These are phyloP conservation scores for Marsdenia floribunda DNA, from an alignment of 257 asterid genomes.

Conservation along the genomic window DNA sequence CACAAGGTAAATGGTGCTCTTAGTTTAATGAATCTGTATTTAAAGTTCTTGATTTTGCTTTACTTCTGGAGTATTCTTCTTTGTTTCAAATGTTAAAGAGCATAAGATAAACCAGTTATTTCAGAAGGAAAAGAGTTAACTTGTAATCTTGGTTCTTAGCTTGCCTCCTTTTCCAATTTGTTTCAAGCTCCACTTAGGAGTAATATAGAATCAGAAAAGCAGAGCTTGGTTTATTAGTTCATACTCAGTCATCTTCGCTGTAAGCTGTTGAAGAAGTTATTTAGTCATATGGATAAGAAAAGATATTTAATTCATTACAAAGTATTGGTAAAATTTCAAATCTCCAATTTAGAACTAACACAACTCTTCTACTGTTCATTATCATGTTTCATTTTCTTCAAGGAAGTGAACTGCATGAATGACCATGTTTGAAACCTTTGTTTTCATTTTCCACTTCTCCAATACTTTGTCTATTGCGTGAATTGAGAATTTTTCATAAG, in stretches of 20 bases:
- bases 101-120: neutral
- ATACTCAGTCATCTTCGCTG: neutral
- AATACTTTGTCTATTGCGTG: neutral
- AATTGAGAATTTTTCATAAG: neutral
- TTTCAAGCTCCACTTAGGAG: neutral
- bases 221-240: neutral
- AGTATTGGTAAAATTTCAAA: neutral
- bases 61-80: neutral
- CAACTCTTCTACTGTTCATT: neutral
- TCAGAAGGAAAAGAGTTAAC: neutral
- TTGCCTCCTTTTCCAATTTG: neutral
- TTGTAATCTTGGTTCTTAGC: neutral
- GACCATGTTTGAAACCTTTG: neutral
- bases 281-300: neutral
- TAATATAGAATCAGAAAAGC: no score
- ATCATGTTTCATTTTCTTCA: conserved; percentile 1
- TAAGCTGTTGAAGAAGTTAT: neutral
- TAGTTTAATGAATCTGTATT: neutral
- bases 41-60: neutral
- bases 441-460: neutral
- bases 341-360: neutral
- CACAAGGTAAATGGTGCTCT: conserved; percentile 52
- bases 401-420: neutral
- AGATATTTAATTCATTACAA: neutral
- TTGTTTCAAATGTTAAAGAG: neutral